Conservation (phyloP, 306 rosid species). For the Castanea mollissima region DNA sequence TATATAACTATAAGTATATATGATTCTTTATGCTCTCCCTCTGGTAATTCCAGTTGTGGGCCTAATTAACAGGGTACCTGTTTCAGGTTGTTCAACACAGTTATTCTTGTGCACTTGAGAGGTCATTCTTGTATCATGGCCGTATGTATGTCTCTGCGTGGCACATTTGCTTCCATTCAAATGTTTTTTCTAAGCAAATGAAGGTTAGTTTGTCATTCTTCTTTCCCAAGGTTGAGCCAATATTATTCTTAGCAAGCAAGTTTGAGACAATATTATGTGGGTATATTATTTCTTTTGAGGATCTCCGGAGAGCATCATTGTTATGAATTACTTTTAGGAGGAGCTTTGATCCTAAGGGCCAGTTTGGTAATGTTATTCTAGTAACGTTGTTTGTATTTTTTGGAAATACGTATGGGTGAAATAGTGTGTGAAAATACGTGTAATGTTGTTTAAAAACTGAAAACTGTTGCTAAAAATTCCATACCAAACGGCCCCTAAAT, state of each 20-base stretch:
- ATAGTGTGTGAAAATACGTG: no score
- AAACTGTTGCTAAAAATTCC: no score
- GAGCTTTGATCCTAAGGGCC: neutral
- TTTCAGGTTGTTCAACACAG: constrained; percentile 91
- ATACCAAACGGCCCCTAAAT: neutral
- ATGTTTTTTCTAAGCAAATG: constrained; percentile 97
- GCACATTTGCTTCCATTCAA: constrained; percentile 98
- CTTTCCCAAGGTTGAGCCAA: constrained; percentile 15
- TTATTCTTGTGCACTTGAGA: constrained; percentile 99
- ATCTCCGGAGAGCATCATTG: neutral
- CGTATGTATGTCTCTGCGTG: constrained; percentile 93
- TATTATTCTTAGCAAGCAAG: neutral
- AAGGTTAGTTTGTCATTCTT: constrained; percentile 56
- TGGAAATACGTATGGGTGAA: no score
- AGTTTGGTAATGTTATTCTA: no score
- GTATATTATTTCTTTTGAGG: constrained; percentile 1
- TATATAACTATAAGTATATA: neutral
- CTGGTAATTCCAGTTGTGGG: constrained; percentile 17
- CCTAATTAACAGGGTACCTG: constrained; percentile 29
- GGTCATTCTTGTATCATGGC: constrained; percentile 98
- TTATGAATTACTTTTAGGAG: neutral
- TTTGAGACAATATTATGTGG: constrained; percentile 13
- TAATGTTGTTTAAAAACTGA: no score
- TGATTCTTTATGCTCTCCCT: constrained; percentile 1
- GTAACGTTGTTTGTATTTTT: no score